Percentiles rank a stretch among this genome's conserved stretches.
Evolutionary conservation across 768 basidiomycete species (phyloP).

Genomic region (Serendipita sp.): DNA sequence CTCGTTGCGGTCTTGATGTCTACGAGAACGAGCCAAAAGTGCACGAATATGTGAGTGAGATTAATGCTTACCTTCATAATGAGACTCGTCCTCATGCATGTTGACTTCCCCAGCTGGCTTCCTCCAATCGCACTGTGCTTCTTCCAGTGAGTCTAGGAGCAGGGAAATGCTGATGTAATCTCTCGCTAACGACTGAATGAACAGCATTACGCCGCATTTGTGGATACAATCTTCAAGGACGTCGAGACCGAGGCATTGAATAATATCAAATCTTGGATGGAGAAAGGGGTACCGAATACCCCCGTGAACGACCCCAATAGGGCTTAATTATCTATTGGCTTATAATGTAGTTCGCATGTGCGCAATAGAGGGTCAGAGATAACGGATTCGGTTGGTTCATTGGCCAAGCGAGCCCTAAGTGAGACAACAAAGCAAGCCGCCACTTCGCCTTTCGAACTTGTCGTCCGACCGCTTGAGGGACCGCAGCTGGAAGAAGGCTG

Average conservation of each 20-base stretch:
- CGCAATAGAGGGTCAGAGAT: no score
- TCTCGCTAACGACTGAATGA: background rate
- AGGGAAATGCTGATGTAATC: no score
- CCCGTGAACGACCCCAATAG: background rate
- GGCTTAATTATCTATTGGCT: background rate
- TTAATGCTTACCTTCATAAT: background rate
- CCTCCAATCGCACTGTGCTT: background rate
- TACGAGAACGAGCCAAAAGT: background rate
- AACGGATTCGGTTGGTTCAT: no score
- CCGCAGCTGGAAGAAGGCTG: no score
- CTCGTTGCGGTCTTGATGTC: background rate
- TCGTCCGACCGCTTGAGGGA: no score
- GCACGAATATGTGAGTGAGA: background rate
- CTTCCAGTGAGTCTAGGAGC: background rate
- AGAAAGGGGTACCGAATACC: conserved; percentile 1
- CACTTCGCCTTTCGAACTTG: no score
- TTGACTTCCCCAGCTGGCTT: background rate
- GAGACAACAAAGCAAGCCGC: no score
- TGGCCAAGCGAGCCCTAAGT: no score
- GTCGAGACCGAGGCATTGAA: background rate
- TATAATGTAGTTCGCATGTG: no score
- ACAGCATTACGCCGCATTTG: background rate
- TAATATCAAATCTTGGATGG: background rate
- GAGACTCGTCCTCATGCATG: background rate
- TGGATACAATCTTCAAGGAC: background rate